Percentiles rank a stretch among this genome's conserved stretches.
Evolutionary conservation across 306 rosid genomes (phyloP).

Genomic region (Lotus japonicus): DNA sequence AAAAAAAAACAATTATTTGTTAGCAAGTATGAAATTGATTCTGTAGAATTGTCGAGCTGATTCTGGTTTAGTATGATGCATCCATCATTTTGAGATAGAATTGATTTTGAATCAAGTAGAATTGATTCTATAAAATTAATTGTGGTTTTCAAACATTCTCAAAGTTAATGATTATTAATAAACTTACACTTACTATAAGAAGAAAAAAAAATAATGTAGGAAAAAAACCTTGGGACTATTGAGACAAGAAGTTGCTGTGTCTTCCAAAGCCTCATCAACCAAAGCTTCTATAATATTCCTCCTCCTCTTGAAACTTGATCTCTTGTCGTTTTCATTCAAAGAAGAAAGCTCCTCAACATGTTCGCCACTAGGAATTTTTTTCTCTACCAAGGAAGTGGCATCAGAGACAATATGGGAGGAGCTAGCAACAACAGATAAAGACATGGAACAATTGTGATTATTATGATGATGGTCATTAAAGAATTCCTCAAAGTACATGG

Average conservation of each 20-base stretch:
- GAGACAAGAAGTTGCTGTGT: slow-evolving; percentile 79
- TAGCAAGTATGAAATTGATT: too few species aligned
- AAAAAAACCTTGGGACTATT: slow-evolving; percentile 46
- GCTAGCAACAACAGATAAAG: slow-evolving; percentile 17
- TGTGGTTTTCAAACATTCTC: too few species aligned
- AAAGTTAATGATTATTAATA: background rate
- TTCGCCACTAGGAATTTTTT: background rate
- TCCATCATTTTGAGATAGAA: too few species aligned
- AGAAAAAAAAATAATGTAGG: background rate
- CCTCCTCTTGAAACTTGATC: slow-evolving; percentile 40
- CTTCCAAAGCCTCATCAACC: slow-evolving; percentile 59
- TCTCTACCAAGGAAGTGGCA: slow-evolving; percentile 43
- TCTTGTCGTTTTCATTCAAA: background rate
- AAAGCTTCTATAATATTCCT: slow-evolving; percentile 27
- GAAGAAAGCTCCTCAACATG: background rate
- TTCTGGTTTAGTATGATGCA: too few species aligned
- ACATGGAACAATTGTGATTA: slow-evolving; percentile 10
- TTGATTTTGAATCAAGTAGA: too few species aligned
- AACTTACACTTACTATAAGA: background rate
- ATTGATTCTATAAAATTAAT: too few species aligned
- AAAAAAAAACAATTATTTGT: too few species aligned
- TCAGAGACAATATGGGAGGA: slow-evolving; percentile 37
- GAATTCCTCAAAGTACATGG: slow-evolving; percentile 66
- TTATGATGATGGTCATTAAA: slow-evolving; percentile 17
- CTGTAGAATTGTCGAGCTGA: too few species aligned